A percentile compares a stretch with the other conserved stretches of the same genome.
Conservation (phyloP, 768 basidiomycete genomes). For the Mrakia frigida region DNA sequence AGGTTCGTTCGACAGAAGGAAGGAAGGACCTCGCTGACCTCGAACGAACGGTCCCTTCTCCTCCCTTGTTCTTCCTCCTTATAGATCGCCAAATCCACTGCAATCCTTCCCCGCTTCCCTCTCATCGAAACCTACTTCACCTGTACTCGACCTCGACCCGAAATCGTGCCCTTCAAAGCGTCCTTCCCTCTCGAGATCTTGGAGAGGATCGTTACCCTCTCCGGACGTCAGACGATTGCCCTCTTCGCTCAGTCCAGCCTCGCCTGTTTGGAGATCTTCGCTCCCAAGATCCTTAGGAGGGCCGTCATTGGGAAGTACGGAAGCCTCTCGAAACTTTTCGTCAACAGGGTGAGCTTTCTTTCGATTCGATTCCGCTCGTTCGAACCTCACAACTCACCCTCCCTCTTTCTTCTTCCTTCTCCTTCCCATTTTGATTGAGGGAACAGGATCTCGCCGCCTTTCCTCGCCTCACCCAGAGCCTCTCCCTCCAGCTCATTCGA, state of each 20-base stretch:
- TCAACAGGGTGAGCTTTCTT: background rate
- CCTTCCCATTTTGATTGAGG: too few species aligned
- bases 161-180: background rate
- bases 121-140: background rate
- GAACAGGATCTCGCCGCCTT: background rate
- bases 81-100: too few species aligned
- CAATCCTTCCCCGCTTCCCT: too few species aligned
- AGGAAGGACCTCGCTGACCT: too few species aligned
- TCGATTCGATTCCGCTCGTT: background rate
- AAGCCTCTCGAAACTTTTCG: background rate
- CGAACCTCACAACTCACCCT: background rate
- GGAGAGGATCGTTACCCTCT: background rate
- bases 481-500: background rate
- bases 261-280: background rate
- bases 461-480: background rate
- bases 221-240: background rate
- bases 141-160: background rate
- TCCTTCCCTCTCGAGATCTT: slow-evolving; percentile 7
- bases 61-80: too few species aligned
- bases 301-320: background rate
- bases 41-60: too few species aligned
- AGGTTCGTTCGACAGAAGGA: too few species aligned
- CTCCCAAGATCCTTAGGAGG: background rate
- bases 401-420: background rate
- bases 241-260: background rate